phyloP scores from a whole-genome alignment of 2,329 filamentous ascomycete genomes.

The Pseudogymnoascus sp. region DNA sequence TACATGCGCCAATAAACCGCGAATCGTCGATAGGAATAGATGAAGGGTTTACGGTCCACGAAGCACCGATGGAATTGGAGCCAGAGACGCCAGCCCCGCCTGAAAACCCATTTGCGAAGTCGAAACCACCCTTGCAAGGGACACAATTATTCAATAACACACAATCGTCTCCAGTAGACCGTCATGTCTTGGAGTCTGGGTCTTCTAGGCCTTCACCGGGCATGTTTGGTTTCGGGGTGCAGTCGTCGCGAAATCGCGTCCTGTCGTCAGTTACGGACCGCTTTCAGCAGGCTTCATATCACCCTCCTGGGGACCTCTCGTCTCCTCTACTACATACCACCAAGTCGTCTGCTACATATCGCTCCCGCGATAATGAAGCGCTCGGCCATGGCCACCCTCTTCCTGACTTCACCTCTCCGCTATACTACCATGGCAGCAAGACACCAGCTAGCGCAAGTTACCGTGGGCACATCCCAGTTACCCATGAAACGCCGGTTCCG shows the following conservation, averaged over 20 bases:
- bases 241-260: not conserved
- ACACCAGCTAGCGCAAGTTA: not conserved
- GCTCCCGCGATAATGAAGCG: not conserved
- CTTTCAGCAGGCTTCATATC: not conserved
- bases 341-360: not conserved
- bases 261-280: not conserved
- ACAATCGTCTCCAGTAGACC: slow-evolving; percentile 1
- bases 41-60: not conserved
- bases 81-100: slow-evolving; percentile 4
- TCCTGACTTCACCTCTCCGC: not conserved
- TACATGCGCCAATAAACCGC: not conserved
- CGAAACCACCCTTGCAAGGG: not conserved
- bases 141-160: slow-evolving; percentile 1
- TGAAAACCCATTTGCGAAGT: slow-evolving; percentile 3
- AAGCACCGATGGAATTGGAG: not conserved
- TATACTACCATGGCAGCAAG: not conserved
- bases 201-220: not conserved
- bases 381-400: not conserved
- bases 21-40: slow-evolving; percentile 4
- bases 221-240: not conserved
- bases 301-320: not conserved
- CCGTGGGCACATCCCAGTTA: not conserved
- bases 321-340: not conserved
- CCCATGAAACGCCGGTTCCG: not conserved
- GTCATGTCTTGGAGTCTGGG: not conserved